Evolutionary conservation across 306 rosid genomes (phyloP).

Genomic region (Chamaecrista fasciculata): DNA sequence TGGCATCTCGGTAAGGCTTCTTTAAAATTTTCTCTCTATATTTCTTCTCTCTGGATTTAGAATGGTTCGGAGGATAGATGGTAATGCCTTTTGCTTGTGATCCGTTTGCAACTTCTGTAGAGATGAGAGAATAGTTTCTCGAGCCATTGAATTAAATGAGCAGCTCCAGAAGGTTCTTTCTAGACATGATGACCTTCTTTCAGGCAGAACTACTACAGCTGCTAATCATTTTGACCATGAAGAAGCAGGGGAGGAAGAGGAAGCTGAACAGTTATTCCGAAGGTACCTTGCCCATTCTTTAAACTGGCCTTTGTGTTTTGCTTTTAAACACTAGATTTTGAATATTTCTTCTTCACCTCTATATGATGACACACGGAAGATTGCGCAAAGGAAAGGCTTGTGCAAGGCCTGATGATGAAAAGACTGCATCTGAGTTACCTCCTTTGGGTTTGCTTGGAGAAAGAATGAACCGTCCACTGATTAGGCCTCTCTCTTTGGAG

Average conservation of each 20-base stretch:
- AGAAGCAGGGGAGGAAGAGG: conserved; percentile 70
- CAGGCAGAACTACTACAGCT: conserved; percentile 43
- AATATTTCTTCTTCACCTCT: conserved; percentile 6
- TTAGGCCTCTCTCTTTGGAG: conserved; percentile 58
- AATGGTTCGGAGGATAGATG: conserved; percentile 17
- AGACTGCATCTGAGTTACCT: conserved; percentile 42
- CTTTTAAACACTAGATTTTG: conserved; percentile 17
- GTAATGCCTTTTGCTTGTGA: conserved; percentile 13
- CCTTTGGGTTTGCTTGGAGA: conserved; percentile 63
- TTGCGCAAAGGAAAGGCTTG: conserved; percentile 93
- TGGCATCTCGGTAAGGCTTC: conserved; percentile 78
- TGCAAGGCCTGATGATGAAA: conserved; percentile 72
- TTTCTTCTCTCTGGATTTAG: conserved; percentile 10
- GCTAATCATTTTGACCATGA: conserved; percentile 40
- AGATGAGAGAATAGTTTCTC: conserved; percentile 71
- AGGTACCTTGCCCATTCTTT: conserved; percentile 43
- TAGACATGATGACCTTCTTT: conserved; percentile 73
- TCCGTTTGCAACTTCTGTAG: conserved; percentile 26
- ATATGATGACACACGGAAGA: conserved; percentile 39
- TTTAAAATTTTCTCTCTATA: conserved; percentile 18
- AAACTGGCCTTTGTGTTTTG: neutral
- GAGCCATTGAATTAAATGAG: conserved; percentile 77
- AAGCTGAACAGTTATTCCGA: conserved; percentile 72
- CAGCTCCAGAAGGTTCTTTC: conserved; percentile 74
- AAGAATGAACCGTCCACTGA: conserved; percentile 75